Evolutionary conservation across 768 basidiomycete genomes (phyloP).

Genomic region (Kwoniella sp.): DNA sequence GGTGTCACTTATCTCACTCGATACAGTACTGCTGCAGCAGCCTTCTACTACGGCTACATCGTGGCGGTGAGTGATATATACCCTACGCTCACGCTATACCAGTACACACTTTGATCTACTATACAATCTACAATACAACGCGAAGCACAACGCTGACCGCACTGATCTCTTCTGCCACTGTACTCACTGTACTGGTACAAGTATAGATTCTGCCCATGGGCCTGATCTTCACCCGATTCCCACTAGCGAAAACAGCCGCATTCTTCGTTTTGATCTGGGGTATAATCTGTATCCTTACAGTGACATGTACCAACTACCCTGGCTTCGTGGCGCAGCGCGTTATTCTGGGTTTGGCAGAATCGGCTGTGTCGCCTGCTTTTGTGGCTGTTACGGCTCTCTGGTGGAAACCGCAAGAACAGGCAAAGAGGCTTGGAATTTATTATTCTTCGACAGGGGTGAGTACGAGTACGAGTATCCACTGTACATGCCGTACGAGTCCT

Average conservation of each 20-base stretch:
- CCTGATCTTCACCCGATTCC: constrained; percentile 39
- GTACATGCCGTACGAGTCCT: too few species aligned
- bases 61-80: constrained; percentile 25
- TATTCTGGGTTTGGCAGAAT: constrained; percentile 49
- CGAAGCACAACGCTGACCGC: too few species aligned
- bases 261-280: constrained; percentile 47
- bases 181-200: too few species aligned
- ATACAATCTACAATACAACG: too few species aligned
- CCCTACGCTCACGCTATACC: not conserved
- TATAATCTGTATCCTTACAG: constrained; percentile 43
- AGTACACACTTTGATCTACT: too few species aligned
- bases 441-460: constrained; percentile 52
- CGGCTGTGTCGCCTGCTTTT: constrained; percentile 56
- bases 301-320: constrained; percentile 34
- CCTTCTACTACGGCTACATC: constrained; percentile 55
- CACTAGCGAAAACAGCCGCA: constrained; percentile 35
- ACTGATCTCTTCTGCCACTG: too few species aligned
- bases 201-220: constrained; percentile 47
- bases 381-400: constrained; percentile 55
- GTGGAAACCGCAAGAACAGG: constrained; percentile 56
- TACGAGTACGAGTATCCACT: not conserved
- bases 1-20: constrained; percentile 40
- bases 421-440: constrained; percentile 54
- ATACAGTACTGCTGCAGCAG: constrained; percentile 52
- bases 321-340: constrained; percentile 52